These are phyloP conservation scores for Fraxinus excelsior DNA, from an alignment of 257 asterid genomes.

Conservation along the genomic window DNA sequence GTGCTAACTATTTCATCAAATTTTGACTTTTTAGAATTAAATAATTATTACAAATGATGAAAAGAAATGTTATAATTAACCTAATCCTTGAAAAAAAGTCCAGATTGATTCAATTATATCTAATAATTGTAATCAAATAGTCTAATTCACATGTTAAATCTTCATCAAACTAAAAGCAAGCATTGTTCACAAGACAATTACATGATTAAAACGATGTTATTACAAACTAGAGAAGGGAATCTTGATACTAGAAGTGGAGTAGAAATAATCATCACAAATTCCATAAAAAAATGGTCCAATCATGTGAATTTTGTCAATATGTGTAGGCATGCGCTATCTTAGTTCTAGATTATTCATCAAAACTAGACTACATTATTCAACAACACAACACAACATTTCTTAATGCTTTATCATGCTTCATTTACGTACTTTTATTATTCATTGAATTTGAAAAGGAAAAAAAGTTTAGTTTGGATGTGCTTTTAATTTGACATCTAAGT, in stretches of 20 bases:
- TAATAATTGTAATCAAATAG: background rate
- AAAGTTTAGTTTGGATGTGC: background rate
- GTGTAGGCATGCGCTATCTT: background rate
- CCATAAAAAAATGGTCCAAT: background rate
- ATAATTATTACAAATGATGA: background rate
- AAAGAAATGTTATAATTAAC: background rate
- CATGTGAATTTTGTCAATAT: conserved; percentile 5
- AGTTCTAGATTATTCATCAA: background rate
- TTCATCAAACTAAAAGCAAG: background rate
- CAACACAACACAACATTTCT: background rate
- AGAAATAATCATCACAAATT: background rate
- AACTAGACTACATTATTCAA: background rate
- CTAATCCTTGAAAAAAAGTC: background rate
- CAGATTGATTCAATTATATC: background rate
- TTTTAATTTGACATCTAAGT: too few relatives aligned
- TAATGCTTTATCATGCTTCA: conserved; percentile 2
- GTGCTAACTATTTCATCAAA: background rate
- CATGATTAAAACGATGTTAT: background rate
- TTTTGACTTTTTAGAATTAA: background rate
- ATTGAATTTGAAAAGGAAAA: background rate
- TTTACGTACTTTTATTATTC: conserved; percentile 13
- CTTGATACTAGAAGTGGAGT: background rate
- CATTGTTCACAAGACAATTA: background rate
- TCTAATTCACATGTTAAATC: background rate
- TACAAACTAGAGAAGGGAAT: background rate